Conservation (phyloP, 169 alveolate species). For the Plasmodium gaboni region DNA sequence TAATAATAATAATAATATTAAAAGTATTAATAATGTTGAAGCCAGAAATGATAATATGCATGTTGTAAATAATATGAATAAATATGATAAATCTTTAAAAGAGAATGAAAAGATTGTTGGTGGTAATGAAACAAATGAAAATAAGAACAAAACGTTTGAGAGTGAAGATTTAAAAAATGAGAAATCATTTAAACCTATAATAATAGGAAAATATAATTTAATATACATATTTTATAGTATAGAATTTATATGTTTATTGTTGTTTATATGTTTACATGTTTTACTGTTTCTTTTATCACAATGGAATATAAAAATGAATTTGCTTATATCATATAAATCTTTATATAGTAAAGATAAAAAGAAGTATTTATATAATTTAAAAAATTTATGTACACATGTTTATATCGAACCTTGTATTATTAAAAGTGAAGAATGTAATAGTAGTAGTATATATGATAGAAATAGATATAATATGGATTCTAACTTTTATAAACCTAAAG, state of each 20-base stretch:
- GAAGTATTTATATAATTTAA: conserved; percentile 36
- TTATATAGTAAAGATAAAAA: conserved; percentile 7
- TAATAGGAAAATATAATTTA: conserved; percentile 63
- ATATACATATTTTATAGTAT: conserved; percentile 57
- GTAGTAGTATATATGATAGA: conserved; percentile 7
- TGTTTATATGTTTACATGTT: conserved; percentile 47
- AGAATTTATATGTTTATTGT: conserved; percentile 49
- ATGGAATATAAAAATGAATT: conserved; percentile 38
- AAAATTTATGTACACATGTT: conserved; percentile 53
- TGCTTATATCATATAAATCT: conserved; percentile 14
- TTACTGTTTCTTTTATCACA: conserved; percentile 45
- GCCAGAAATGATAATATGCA: no score
- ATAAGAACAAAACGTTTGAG: not conserved
- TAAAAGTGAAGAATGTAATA: not conserved
- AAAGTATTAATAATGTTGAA: not conserved
- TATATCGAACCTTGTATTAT: conserved; percentile 37
- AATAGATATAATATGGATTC: conserved; percentile 58
- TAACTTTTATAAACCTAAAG: conserved; percentile 50
- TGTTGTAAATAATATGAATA: not conserved
- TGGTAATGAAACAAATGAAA: not conserved
- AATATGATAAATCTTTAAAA: not conserved
- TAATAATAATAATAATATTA: not conserved
- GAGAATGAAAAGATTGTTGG: not conserved
- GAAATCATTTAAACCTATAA: conserved; percentile 43
- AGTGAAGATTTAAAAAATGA: conserved; percentile 3